Percentiles rank a stretch among this genome's conserved stretches.
Evolutionary conservation across 108 stramenopile genomes (phyloP).

Genomic region (Fistulifera pelliculosa): DNA sequence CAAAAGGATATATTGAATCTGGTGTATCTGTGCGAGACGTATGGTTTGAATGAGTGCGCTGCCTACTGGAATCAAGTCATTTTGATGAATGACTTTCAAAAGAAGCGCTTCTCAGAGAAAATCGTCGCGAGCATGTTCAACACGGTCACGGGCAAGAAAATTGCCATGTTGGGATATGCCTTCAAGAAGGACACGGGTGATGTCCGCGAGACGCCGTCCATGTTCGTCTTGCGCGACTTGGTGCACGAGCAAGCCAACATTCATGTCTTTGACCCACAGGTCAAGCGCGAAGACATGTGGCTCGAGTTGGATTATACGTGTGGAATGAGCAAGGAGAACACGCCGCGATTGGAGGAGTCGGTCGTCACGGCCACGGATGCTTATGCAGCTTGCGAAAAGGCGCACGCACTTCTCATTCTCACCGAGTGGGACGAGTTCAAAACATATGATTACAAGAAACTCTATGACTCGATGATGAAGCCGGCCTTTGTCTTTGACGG

Average conservation of each 20-base stretch:
- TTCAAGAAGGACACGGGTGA: conserved; percentile 99
- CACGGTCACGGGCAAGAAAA: conserved; percentile 98
- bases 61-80: conserved; percentile 99
- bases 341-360: conserved; percentile 64
- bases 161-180: conserved; percentile 96
- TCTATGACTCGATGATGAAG: conserved; percentile 93
- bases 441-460: conserved; percentile 84
- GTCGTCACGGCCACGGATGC: conserved; percentile 81
- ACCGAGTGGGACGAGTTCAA: conserved; percentile 99
- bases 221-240: conserved; percentile 93
- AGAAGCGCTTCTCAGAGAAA: conserved; percentile 94
- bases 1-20: conserved; percentile 99
- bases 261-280: conserved; percentile 97
- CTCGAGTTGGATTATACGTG: conserved; percentile 95
- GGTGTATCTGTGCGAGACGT: conserved; percentile 98
- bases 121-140: conserved; percentile 97
- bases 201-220: conserved; percentile 97
- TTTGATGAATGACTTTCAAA: conserved; percentile 99
- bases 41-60: conserved; percentile 93
- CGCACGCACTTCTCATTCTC: conserved; percentile 93
- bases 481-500: conserved; percentile 99
- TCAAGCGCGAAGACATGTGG: conserved; percentile 95
- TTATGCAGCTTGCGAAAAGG: conserved; percentile 88
- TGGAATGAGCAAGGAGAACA: conserved; percentile 76
- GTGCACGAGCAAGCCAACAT: conserved; percentile 90